Conservation (phyloP, 805 yeast species). For the Wickerhamiella vanderwaltii region DNA sequence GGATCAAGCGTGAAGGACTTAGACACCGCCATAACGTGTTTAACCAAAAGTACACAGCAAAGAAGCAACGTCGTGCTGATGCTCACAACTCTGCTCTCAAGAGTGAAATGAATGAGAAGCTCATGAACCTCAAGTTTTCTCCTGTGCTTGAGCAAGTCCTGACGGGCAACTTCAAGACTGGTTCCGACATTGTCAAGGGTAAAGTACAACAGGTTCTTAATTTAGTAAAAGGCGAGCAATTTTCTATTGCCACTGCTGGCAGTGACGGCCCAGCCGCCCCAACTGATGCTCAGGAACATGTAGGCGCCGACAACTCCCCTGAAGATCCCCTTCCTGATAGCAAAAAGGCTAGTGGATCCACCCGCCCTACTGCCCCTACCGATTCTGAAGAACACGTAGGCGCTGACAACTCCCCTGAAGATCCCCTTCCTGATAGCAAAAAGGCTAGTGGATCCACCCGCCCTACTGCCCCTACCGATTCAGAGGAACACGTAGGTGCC, state of each 20-base stretch:
- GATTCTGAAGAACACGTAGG: slow-evolving; percentile 5
- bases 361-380: slow-evolving; percentile 2
- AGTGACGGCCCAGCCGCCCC: background rate
- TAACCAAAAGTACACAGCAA: slow-evolving; percentile 15
- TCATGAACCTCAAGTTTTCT: slow-evolving; percentile 26
- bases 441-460: background rate
- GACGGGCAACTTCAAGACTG: slow-evolving; percentile 11
- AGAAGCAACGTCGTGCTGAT: slow-evolving; percentile 22
- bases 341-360: background rate
- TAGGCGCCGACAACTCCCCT: slow-evolving; percentile 4
- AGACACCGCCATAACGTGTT: slow-evolving; percentile 21
- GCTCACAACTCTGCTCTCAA: slow-evolving; percentile 37
- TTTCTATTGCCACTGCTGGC: background rate
- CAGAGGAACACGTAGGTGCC: slow-evolving; percentile 7
- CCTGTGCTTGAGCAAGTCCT: slow-evolving; percentile 24
- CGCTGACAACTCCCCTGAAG: slow-evolving; percentile 8
- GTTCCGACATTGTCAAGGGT: background rate
- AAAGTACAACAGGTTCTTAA: slow-evolving; percentile 7
- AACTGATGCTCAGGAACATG: slow-evolving; percentile 2
- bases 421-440: slow-evolving; percentile 1
- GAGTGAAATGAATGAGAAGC: slow-evolving; percentile 32
- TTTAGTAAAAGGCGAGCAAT: slow-evolving; percentile 8
- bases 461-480: background rate
- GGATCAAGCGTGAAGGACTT: slow-evolving; percentile 28
- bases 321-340: background rate